Base-by-base conservation (phyloP, 768 basidiomycete species). In the Boletus patriciae region DNA sequence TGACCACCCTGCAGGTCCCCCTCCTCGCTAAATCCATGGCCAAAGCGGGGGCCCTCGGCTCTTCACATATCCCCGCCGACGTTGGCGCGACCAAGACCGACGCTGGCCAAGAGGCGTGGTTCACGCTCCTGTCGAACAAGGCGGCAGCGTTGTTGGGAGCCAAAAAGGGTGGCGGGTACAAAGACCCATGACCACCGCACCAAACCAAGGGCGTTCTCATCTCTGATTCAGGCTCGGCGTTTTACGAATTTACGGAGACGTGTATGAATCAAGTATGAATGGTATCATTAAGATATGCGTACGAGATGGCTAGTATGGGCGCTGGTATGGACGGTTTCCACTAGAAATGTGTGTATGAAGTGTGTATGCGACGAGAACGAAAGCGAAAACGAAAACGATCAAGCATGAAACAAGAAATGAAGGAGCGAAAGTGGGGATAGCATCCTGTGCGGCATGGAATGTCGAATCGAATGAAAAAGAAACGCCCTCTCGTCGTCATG, bases 61-160 rank as follows among this genome's bases (percentile, higher is more conserved):
- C 82, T 0, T 66, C 77, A 0, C 71, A 62, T 1, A 72, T 90
- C 11, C 80, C 83, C 0, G 42, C 78, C 18, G 68, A 67, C 19
- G 78, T 76, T 0, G 66, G 71, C 2, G 79, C 84, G 3, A 70
- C 70, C 15, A 76, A 78, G 63, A 58, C 61, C 31, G 46, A 64
- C 5, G 67, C 53, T 5, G 78, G 74, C 3, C 66, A 72, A 2
- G 78, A 64, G 8, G 67, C 70, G 1, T 66, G 62, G 45, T 88
- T 82, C 56, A 86, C 83, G 1, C n/a, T 82, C n/a, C 75, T 90
- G 43, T 66, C 64, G 6, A 89, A 88, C 63, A 64, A 73, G 29
- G 83, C 81, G 33, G 77, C 83, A 6, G 52, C 76, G 43, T 72
- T 71, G 46, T 67, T 86, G 36, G 80, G 64, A 19, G 27, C 50